Evolutionary conservation across 2,329 filamentous ascomycete genomes (phyloP).

Genomic region (Colletotrichum costaricense): DNA sequence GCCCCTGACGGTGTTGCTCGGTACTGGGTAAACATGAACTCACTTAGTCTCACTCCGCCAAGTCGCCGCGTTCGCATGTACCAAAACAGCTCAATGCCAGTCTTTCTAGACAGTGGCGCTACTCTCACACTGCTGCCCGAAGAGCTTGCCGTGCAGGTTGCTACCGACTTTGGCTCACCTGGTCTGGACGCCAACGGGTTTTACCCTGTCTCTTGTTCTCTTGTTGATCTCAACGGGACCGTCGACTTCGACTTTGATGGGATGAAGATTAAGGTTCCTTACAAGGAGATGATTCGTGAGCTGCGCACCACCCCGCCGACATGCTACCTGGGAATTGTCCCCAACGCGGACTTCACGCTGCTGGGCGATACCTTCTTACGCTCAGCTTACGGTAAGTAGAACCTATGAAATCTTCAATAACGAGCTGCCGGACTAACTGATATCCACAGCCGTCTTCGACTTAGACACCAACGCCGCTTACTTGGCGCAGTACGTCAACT

Average conservation of each 20-base stretch:
- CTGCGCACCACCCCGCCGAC: conserved; percentile 40
- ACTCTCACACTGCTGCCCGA: conserved; percentile 76
- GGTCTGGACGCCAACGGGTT: conserved; percentile 54
- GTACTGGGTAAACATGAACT: conserved; percentile 64
- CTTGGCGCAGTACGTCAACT: conserved; percentile 63
- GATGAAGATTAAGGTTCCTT: conserved; percentile 61
- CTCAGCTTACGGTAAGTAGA: conserved; percentile 60
- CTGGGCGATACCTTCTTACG: conserved; percentile 70
- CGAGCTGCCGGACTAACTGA: neutral
- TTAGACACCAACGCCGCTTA: conserved; percentile 60
- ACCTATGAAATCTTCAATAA: neutral
- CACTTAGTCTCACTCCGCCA: conserved; percentile 54
- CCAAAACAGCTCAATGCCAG: conserved; percentile 55
- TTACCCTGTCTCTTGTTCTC: conserved; percentile 58
- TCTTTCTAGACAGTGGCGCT: conserved; percentile 78
- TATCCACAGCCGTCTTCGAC: conserved; percentile 59
- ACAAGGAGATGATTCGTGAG: conserved; percentile 59
- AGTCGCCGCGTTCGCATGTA: conserved; percentile 43
- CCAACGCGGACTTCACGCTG: conserved; percentile 59
- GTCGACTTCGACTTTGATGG: conserved; percentile 62
- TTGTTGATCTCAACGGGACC: conserved; percentile 53
- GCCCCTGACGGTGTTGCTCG: conserved; percentile 66
- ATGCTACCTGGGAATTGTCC: conserved; percentile 63
- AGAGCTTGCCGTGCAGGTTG: conserved; percentile 61
- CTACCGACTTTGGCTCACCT: conserved; percentile 58